A percentile compares a stretch with the other conserved stretches of the same genome.
phyloP scores from a whole-genome alignment of 2,329 filamentous ascomycete genomes.

The Sporothrix protearum region DNA sequence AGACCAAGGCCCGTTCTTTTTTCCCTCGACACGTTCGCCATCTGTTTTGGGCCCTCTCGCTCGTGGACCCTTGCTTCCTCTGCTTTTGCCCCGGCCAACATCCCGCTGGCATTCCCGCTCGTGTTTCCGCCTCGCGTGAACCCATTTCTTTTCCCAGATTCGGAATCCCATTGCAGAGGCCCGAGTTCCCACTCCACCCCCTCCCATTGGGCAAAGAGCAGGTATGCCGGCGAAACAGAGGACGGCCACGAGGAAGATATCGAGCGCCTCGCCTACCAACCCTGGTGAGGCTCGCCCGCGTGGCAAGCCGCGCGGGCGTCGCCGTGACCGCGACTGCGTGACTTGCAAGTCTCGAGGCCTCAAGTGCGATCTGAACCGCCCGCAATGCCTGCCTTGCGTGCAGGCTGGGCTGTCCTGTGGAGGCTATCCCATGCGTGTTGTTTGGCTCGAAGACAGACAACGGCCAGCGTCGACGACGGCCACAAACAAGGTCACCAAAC shows the following conservation, averaged over 20 bases:
- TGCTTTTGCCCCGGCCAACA: not conserved
- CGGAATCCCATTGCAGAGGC: not conserved
- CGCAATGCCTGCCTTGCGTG: conserved; percentile 28
- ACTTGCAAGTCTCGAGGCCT: conserved; percentile 27
- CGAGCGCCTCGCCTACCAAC: not conserved
- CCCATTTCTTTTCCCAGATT: not conserved
- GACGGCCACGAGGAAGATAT: not conserved
- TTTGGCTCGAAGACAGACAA: conserved; percentile 31
- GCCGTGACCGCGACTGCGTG: conserved; percentile 27
- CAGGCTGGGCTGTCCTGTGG: conserved; percentile 34
- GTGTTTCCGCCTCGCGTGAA: not conserved
- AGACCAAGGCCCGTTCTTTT: too few relatives aligned
- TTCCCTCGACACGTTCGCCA: too few relatives aligned
- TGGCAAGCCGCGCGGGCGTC: conserved; percentile 27
- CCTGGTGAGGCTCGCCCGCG: conserved; percentile 13
- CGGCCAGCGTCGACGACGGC: not conserved
- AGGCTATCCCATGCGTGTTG: conserved; percentile 35
- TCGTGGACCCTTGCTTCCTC: not conserved
- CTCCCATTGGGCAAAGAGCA: not conserved
- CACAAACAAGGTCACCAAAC: not conserved
- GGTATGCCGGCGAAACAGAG: not conserved
- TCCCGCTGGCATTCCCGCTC: not conserved
- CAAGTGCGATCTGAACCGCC: conserved; percentile 30
- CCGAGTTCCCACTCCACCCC: not conserved
- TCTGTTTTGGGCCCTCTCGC: not conserved